Evolutionary conservation across 2,329 filamentous ascomycete species (phyloP), one percentile per base, ranked within the genome.

Genomic region (Aspergillus amoenus): DNA sequence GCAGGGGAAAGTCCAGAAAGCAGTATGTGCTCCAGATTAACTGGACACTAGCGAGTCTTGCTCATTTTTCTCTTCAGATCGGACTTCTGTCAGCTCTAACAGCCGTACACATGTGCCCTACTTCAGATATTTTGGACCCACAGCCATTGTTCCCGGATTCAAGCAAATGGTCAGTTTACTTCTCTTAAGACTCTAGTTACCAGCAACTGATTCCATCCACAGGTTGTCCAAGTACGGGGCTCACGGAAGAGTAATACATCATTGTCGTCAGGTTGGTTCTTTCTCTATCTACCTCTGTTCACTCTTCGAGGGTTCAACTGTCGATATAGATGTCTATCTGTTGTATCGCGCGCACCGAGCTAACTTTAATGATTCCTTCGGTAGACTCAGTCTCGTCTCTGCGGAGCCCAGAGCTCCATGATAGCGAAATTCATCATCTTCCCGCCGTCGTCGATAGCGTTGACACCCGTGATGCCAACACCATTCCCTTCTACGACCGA

Each of bases 111-210:
- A 77, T 53, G 90, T 96, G 61, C 91, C 91, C 0, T 96, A 94
- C 71, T 96, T 96, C 67, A 82, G 92, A 59, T 96, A 94, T 73
- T 94, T 96, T 70, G 92, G 91, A 0, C 90, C 91, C 0, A 96
- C 92, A 1, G 92, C 91, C 61, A 96, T 96, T 68, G 90, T 94
- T 52, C 91, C 91, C 1, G 91, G 91, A 21, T 95, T 92, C 77
- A 95, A 95, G 74, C 91, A 95, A 72, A 95, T 95, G 90, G 90
- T 95, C 24, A 18, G 65, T 46, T 44, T 34, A 17, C 32, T n/a
- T 34, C n/a, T 43, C 7, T 43, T 18, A 13, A 45, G 21, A 52
- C 5, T 5, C 3, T n/a, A 18, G 34, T 41, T 32, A 39, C 47
- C 21, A 49, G 32, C 13, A 55, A 44, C 67, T 71, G 53, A 71